Percentiles rank a stretch among this genome's conserved stretches.
These are phyloP conservation scores for Fusarium xyrophilum DNA, from an alignment of 2,329 filamentous ascomycete species.

Conservation along the genomic window DNA sequence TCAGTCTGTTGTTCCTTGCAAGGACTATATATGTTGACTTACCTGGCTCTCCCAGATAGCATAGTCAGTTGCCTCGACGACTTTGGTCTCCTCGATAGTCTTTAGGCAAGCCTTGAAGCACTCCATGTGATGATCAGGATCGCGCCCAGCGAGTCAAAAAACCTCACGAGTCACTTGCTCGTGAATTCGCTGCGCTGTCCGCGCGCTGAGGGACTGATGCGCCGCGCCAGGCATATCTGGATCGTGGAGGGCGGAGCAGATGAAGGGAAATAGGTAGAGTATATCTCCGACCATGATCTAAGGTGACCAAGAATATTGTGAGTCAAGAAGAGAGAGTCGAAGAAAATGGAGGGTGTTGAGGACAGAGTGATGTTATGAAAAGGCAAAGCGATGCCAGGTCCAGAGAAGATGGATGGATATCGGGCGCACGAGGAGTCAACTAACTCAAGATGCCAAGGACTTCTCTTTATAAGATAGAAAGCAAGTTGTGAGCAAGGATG, in stretches of 20 bases:
- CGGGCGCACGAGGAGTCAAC: not conserved
- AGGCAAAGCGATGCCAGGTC: not conserved
- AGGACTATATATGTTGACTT: not conserved
- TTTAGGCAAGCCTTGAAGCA: slow-evolving; percentile 7
- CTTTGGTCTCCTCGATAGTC: not conserved
- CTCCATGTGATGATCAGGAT: not conserved
- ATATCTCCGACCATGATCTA: not conserved
- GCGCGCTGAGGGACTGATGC: not conserved
- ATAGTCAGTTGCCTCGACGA: slow-evolving; percentile 4
- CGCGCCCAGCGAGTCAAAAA: not conserved
- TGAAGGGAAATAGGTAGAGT: not conserved
- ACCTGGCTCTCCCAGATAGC: not conserved
- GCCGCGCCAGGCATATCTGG: not conserved
- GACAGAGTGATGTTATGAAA: not conserved
- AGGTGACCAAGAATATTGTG: not conserved
- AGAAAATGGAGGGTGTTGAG: not conserved
- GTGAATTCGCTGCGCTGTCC: not conserved
- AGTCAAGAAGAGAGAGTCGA: not conserved
- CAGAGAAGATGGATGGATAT: not conserved
- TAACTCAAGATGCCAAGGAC: not conserved
- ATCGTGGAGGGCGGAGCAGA: not conserved
- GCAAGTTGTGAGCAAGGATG: not conserved
- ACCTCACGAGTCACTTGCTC: not conserved
- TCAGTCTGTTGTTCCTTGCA: not conserved
- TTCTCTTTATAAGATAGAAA: not conserved